Percentiles rank a stretch among this genome's conserved stretches.
These are phyloP conservation scores for Volvox reticuliferus DNA, from an alignment of 139 green algal species.

Conservation along the genomic window DNA sequence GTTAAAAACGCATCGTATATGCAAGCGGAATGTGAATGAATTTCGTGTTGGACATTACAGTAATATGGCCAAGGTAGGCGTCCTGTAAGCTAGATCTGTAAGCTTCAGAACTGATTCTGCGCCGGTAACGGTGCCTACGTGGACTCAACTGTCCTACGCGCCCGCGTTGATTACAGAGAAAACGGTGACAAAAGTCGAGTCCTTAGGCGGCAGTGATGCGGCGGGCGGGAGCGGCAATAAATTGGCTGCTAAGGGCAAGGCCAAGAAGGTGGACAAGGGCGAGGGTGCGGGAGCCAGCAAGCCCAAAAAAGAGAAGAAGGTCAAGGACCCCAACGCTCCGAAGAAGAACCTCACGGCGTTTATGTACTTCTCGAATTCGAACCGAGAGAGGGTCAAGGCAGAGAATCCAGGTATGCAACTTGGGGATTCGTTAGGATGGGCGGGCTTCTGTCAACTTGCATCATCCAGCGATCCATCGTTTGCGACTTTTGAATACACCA, in stretches of 20 bases:
- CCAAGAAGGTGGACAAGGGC: conserved; percentile 40
- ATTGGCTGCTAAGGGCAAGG: conserved; percentile 49
- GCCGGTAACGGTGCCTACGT: too few species aligned
- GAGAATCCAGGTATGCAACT: conserved; percentile 66
- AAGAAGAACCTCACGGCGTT: conserved; percentile 88
- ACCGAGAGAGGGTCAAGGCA: conserved; percentile 70
- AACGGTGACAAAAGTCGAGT: neutral
- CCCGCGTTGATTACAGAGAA: neutral
- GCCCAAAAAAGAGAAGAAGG: conserved; percentile 69
- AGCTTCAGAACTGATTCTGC: too few species aligned
- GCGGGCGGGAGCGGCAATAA: conserved; percentile 45
- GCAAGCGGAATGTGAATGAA: too few species aligned
- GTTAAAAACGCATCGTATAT: too few species aligned
- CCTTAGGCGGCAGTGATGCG: conserved; percentile 29
- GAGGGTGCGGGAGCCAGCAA: conserved; percentile 28
- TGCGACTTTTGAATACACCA: too few species aligned
- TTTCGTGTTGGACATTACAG: too few species aligned
- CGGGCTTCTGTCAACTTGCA: too few species aligned
- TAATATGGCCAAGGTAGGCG: too few species aligned
- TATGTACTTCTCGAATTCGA: conserved; percentile 88
- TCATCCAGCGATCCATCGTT: too few species aligned
- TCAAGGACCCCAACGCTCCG: conserved; percentile 88
- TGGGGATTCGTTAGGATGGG: too few species aligned
- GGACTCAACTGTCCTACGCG: too few species aligned
- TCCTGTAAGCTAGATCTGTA: too few species aligned